Evolutionary conservation across 1,284 basidiomycete species (phyloP), one percentile per base, ranked within the genome.

Genomic region (Cystobasidium pallidum): DNA sequence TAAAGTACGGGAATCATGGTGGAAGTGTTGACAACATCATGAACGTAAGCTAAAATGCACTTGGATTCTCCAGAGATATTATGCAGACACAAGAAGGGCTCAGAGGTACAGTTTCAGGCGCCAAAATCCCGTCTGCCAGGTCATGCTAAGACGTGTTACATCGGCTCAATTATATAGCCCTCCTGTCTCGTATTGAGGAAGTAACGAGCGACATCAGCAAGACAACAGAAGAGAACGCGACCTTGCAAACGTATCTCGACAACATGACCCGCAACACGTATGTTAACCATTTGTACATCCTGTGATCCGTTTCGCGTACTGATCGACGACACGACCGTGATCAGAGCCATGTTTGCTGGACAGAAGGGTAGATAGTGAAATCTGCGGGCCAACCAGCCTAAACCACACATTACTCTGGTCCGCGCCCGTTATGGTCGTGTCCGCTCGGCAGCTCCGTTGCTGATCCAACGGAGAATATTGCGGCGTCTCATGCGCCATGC

Each of bases 211-310:
- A 72, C 19, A 59, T 65, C 52, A 72, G 43, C 47, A 65, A 66
- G 41, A 55, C 55, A 26, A 45, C 54, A 39, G 70, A 65, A 11
- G 62, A 65, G 52, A 72, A 72, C 45, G 70, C 62, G 17, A 72
- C 57, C 3, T 39, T 72, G 10, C 70, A 72, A 36, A 47, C 45
- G 3, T 72, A 72, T 32, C 52, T 72, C 24, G 70, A 72, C 32
- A 72, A 72, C 54, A 65, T 72, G 62, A 72, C 70, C 6, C 32
- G 54, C 24, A 72, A 72, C 34, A 64, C 70, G 70, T 72, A 45
- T 8, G 67, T 32, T 24, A 28, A 3, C 13, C 32, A 8, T 24
- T 43, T 49, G 62, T 32, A n/a, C 45, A 34, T 10, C 24, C 2
- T 68, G 1, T 17, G 24, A 4, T 8, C 11, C 3, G 10, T 34